phyloP scores from a whole-genome alignment of 2,329 filamentous ascomycete species.

The Cladobotryum mycophilum region DNA sequence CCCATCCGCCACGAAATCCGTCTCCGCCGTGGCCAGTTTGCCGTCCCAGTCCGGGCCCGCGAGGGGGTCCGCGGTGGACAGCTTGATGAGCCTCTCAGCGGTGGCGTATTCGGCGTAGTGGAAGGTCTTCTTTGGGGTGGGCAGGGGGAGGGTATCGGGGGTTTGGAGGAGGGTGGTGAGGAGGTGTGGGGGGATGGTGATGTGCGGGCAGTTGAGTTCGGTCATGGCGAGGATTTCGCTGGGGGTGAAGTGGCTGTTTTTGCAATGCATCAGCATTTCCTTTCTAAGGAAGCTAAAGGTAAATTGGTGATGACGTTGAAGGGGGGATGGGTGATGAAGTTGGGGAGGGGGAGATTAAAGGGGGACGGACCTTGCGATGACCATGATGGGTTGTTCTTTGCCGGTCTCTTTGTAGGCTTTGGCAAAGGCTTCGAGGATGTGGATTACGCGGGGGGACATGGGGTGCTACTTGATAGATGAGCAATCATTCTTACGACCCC shows the following conservation, averaged over 20 bases:
- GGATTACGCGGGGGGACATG: constrained; percentile 15
- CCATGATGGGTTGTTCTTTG: constrained; percentile 15
- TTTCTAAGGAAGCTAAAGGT: neutral
- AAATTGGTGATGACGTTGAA: no score
- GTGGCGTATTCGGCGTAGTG: constrained; percentile 18
- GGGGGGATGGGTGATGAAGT: neutral
- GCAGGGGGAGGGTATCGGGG: constrained; percentile 9
- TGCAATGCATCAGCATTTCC: neutral
- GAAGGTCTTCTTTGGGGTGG: constrained; percentile 4
- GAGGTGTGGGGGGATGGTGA: constrained; percentile 13
- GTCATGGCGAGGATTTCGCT: constrained; percentile 15
- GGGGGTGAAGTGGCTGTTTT: constrained; percentile 12
- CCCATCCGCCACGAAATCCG: constrained; percentile 38
- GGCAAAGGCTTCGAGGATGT: constrained; percentile 14
- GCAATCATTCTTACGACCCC: no score
- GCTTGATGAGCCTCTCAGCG: constrained; percentile 24
- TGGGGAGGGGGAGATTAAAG: no score
- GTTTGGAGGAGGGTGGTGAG: constrained; percentile 13
- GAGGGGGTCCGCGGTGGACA: constrained; percentile 34
- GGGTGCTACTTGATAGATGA: constrained; percentile 10
- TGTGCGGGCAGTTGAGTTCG: constrained; percentile 16
- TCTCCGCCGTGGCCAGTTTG: constrained; percentile 29
- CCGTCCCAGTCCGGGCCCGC: constrained; percentile 30
- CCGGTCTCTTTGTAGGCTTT: constrained; percentile 12
- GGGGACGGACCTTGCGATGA: constrained; percentile 14